Evolutionary conservation across 257 asterid species (phyloP).

Genomic region (Scutellaria minor): DNA sequence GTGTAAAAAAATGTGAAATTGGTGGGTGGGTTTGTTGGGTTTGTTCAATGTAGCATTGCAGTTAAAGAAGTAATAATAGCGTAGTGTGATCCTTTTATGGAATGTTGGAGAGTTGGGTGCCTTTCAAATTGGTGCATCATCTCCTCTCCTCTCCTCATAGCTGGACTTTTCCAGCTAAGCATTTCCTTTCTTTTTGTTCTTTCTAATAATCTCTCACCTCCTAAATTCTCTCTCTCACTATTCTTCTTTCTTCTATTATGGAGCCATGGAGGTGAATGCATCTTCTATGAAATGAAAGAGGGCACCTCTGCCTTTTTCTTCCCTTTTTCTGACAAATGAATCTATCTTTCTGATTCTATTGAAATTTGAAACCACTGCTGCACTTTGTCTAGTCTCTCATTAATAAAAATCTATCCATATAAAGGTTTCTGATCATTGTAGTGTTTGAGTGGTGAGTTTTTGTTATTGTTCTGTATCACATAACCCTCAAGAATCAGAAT

Average conservation of each 20-base stretch:
- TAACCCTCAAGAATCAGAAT: constrained; percentile 34
- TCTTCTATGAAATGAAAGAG: constrained; percentile 30
- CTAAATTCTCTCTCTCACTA: neutral
- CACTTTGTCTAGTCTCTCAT: constrained; percentile 29
- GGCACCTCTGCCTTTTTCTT: constrained; percentile 40
- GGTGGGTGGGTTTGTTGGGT: no score
- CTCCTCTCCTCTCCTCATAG: constrained; percentile 28
- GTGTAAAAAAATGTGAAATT: no score
- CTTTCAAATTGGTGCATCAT: constrained; percentile 40
- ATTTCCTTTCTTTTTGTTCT: constrained; percentile 44
- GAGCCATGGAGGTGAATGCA: constrained; percentile 24
- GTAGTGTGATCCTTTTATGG: constrained; percentile 13
- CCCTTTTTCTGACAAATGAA: constrained; percentile 36
- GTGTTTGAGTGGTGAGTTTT: constrained; percentile 25
- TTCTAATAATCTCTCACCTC: constrained; percentile 24
- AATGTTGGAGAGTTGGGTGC: constrained; percentile 29
- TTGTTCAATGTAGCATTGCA: neutral
- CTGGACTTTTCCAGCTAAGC: constrained; percentile 55
- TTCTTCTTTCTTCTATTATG: constrained; percentile 30
- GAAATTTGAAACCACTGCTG: constrained; percentile 25
- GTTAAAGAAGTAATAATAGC: constrained; percentile 17
- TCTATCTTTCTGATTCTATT: constrained; percentile 30
- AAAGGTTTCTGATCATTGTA: neutral
- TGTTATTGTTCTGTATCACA: constrained; percentile 30
- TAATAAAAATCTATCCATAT: constrained; percentile 18